Conservation (phyloP, 73 alveolate species). For the Paramecium bursaria region DNA sequence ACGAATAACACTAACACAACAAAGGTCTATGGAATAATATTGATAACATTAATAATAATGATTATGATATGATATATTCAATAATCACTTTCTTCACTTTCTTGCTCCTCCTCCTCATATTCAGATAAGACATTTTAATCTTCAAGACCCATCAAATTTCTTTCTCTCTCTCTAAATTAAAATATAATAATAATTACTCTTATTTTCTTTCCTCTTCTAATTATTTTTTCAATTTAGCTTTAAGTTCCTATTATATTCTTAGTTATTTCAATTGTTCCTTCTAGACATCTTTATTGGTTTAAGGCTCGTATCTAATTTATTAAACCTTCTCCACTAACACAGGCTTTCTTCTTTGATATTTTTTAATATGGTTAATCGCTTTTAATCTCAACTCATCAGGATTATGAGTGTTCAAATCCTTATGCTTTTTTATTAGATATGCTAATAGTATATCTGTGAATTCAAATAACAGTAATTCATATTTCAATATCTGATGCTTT, state of each 20-base stretch:
- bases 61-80: not conserved
- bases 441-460: slow-evolving; percentile 44
- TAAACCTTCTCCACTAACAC: not conserved
- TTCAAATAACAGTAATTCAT: slow-evolving; percentile 63
- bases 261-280: slow-evolving; percentile 56
- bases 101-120: slow-evolving; percentile 62
- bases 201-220: slow-evolving; percentile 65
- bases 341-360: slow-evolving; percentile 24
- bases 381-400: slow-evolving; percentile 50
- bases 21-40: not conserved
- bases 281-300: slow-evolving; percentile 50
- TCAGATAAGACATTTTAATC: slow-evolving; percentile 70
- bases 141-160: slow-evolving; percentile 65
- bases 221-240: slow-evolving; percentile 48
- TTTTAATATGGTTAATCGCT: slow-evolving; percentile 48
- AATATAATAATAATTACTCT: slow-evolving; percentile 34
- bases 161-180: slow-evolving; percentile 58
- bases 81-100: slow-evolving; percentile 66
- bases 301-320: slow-evolving; percentile 59
- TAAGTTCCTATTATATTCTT: slow-evolving; percentile 60
- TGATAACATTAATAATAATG: not conserved
- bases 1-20: not conserved
- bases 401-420: slow-evolving; percentile 55
- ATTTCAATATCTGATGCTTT: slow-evolving; percentile 17
- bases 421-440: slow-evolving; percentile 63